Evolutionary conservation across 306 rosid species (phyloP).

Genomic region (Prunus kanzakura): DNA sequence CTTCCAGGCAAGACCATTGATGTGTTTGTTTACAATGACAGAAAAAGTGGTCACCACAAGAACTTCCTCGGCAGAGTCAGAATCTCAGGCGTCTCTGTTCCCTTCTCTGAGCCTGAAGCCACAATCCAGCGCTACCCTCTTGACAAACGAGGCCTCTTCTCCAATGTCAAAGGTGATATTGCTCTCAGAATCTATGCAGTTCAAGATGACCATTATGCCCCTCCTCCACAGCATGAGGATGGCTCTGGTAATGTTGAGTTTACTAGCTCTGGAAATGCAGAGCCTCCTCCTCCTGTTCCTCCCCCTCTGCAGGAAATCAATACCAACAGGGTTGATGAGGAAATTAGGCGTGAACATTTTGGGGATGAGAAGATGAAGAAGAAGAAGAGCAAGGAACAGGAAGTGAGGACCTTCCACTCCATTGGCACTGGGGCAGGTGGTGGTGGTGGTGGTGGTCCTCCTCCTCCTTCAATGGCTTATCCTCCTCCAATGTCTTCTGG

Average conservation of each 20-base stretch:
- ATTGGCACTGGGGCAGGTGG: conserved; percentile 41
- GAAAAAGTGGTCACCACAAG: conserved; percentile 31
- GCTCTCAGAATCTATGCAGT: conserved; percentile 52
- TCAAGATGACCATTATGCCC: conserved; percentile 14
- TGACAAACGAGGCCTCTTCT: conserved; percentile 64
- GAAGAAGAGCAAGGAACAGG: conserved; percentile 51
- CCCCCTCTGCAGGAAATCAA: conserved; percentile 60
- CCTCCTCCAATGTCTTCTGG: conserved; percentile 21
- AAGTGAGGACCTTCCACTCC: conserved; percentile 74
- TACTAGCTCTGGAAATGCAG: neutral
- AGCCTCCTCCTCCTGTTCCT: conserved; percentile 5
- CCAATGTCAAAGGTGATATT: conserved; percentile 70
- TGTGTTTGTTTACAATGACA: conserved; percentile 51
- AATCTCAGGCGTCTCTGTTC: conserved; percentile 61
- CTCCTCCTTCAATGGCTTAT: conserved; percentile 21
- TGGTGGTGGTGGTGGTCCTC: neutral
- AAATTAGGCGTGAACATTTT: conserved; percentile 12
- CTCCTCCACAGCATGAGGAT: neutral
- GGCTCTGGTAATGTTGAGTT: neutral
- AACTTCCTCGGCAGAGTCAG: conserved; percentile 77
- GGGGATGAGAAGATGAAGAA: conserved; percentile 39
- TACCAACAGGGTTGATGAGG: conserved; percentile 43
- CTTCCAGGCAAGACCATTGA: conserved; percentile 61
- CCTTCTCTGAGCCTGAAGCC: conserved; percentile 57
- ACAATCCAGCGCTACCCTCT: conserved; percentile 71